Base-by-base conservation (phyloP, 164 flowering plant species). In the Vitis amurensis region DNA sequence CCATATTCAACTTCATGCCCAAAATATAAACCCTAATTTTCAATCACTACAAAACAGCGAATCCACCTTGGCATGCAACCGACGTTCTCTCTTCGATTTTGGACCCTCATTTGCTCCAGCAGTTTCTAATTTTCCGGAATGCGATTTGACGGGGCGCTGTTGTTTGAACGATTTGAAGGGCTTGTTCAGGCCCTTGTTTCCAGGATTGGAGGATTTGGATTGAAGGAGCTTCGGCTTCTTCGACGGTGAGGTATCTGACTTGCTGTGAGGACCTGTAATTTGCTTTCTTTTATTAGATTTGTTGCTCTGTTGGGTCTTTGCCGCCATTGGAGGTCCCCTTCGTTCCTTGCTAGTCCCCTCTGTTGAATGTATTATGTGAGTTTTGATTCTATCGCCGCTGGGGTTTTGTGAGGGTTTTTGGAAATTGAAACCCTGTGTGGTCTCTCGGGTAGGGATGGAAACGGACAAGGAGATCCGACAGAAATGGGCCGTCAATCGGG, bases 11-110 rank as follows among this genome's bases (percentile, higher is more conserved):
- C 14, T 47, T 13, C 31, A 6, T 37, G 7, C 7, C 44, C 44
- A 37, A 3, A 37, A 37, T 37, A 44, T 58, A 69, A 68, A 11
- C 30, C 59, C 44, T 0, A n/a, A 31, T 49, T 17, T 55, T 50
- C 60, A 57, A 64, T 15, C 17, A 23, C 4, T 49, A 10, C 15
- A 52, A 17, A 55, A 37, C 7, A 37, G 44, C 7, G 44, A 44
- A 59, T 5, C 7, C 14, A 89, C 97, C 95, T 92, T 92, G 23
- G 95, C 84, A 1, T 66, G 85, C 59, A 83, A 27, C 5, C 97
- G 90, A 59, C 71, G 68, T 64, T 85, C 91, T 50, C 77, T 77
- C 65, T 84, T 87, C 50, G 86, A 47, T 53, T 60, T 27, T 11
- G 76, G 81, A 9, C 47, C 83, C 9, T 69, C 73, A 15, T 82